phyloP scores from a whole-genome alignment of 345 rosid genomes.

The Eucalyptus curtisii region DNA sequence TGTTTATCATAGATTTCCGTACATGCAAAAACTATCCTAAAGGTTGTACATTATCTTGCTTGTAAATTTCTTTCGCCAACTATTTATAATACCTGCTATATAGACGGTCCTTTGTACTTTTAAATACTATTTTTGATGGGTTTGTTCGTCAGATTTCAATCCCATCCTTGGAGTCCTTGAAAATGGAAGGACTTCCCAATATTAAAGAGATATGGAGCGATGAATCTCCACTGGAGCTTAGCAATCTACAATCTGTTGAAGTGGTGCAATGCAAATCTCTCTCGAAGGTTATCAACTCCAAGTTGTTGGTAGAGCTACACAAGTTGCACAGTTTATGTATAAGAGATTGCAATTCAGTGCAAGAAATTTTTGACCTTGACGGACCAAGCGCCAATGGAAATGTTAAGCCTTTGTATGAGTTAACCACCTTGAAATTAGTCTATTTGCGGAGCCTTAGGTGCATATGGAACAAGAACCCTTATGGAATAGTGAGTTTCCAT shows the following conservation, averaged over 20 bases:
- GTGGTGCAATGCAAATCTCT: too few relatives aligned
- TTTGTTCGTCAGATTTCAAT: rapidly evolving
- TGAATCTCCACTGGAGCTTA: too few relatives aligned
- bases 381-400: too few relatives aligned
- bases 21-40: neutral
- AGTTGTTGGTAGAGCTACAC: rapidly evolving
- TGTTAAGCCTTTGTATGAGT: rapidly evolving
- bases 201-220: too few relatives aligned
- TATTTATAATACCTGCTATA: neutral
- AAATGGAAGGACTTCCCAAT: neutral
- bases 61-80: too few relatives aligned
- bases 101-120: neutral
- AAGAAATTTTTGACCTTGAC: too few relatives aligned
- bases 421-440: rapidly evolving
- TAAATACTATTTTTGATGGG: too few relatives aligned
- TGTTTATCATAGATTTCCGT: too few relatives aligned
- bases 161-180: neutral
- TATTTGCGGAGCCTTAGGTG: rapidly evolving
- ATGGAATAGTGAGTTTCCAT: too few relatives aligned
- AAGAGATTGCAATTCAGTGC: rapidly evolving
- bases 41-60: too few relatives aligned
- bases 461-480: too few relatives aligned
- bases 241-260: rapidly evolving
- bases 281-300: rapidly evolving
- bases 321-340: too few relatives aligned